Conservation (phyloP, 2,329 filamentous ascomycete species). For the Neofusicoccum cordaticola region DNA sequence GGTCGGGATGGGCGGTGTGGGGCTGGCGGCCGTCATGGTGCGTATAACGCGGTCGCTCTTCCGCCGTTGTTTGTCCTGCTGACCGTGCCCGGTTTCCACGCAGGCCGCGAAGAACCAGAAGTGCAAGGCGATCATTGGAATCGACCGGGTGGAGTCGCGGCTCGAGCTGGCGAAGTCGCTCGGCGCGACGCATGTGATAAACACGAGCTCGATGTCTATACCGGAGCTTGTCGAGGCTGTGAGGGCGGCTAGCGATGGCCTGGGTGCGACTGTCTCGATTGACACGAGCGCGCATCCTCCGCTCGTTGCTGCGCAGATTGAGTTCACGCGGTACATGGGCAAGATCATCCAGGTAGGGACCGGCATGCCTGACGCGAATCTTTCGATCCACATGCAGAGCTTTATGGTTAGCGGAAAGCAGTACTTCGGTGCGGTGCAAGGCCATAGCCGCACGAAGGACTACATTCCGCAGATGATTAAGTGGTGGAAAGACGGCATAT, state of each 20-base stretch:
- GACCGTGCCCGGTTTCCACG: not conserved
- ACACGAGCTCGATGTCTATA: conserved; percentile 24
- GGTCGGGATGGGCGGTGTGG: conserved; percentile 48
- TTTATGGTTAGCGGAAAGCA: conserved; percentile 51
- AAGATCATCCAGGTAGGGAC: conserved; percentile 51
- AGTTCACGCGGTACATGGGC: conserved; percentile 44
- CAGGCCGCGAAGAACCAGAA: conserved; percentile 44
- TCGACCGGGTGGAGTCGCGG: conserved; percentile 34
- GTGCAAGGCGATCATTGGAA: conserved; percentile 35
- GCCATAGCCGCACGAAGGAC: conserved; percentile 36
- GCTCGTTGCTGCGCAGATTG: conserved; percentile 41
- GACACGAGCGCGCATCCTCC: conserved; percentile 48
- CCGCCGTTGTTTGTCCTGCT: not conserved
- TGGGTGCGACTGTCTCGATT: conserved; percentile 45
- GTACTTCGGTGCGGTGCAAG: conserved; percentile 48
- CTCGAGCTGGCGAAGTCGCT: conserved; percentile 37
- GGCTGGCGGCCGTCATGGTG: conserved; percentile 44
- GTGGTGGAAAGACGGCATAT: conserved; percentile 10
- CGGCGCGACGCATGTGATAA: conserved; percentile 39
- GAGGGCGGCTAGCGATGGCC: conserved; percentile 25
- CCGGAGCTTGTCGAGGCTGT: conserved; percentile 28
- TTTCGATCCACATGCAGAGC: conserved; percentile 42
- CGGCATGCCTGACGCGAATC: conserved; percentile 38
- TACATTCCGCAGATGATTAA: conserved; percentile 9
- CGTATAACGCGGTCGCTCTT: not conserved